Evolutionary conservation across 176 grass and related monocot genomes (phyloP).

Genomic region (Triticum monococcum): DNA sequence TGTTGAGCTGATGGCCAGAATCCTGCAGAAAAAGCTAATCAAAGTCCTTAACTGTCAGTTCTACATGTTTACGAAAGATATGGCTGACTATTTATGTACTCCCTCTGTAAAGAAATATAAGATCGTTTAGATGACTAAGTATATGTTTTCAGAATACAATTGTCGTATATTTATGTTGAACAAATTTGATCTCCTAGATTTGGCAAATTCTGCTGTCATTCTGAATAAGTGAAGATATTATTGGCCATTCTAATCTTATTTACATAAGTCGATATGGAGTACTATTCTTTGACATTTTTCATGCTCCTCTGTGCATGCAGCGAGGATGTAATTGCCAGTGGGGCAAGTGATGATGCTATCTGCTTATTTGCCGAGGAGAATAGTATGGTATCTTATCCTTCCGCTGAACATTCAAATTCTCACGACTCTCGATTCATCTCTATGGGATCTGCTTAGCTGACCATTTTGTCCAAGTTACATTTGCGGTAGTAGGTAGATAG

Average conservation of each 20-base stretch:
- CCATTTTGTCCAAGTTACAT: neutral
- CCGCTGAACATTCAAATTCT: neutral
- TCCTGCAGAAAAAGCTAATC: neutral
- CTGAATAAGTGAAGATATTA: too few relatives aligned
- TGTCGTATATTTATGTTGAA: neutral
- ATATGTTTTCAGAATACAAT: conserved; percentile 4
- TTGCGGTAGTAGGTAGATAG: too few relatives aligned
- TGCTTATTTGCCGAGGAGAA: conserved; percentile 70
- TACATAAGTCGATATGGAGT: neutral
- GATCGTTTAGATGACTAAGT: too few relatives aligned
- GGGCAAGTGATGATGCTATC: conserved; percentile 75
- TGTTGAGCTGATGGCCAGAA: neutral
- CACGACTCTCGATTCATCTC: neutral
- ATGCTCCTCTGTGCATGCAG: conserved; percentile 48
- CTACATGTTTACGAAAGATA: conserved; percentile 13
- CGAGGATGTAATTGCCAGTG: conserved; percentile 78
- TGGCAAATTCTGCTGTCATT: too few relatives aligned
- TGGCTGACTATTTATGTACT: neutral
- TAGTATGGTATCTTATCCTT: conserved; percentile 47
- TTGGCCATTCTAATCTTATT: neutral
- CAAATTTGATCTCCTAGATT: neutral
- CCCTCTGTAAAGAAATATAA: too few relatives aligned
- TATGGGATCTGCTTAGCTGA: neutral
- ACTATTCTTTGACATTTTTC: conserved; percentile 33
- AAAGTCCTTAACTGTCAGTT: neutral